Evolutionary conservation across 768 basidiomycete species (phyloP).

Genomic region (Lactifluus pinguis): DNA sequence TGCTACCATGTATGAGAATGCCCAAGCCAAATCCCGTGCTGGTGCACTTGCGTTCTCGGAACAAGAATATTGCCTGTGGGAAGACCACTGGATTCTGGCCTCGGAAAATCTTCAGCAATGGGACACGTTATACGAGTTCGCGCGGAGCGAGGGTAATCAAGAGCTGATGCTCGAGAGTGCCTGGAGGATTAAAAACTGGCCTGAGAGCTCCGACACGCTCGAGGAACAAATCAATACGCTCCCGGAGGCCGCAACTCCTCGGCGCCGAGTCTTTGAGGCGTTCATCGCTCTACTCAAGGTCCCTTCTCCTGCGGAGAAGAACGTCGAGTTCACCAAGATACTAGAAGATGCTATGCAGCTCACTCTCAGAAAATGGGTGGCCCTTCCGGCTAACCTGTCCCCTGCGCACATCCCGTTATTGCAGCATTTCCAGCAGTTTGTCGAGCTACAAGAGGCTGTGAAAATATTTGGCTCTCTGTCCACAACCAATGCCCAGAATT

Average conservation of each 20-base stretch:
- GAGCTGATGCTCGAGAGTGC: slow-evolving; percentile 92
- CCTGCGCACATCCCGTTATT: slow-evolving; percentile 90
- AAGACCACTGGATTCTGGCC: slow-evolving; percentile 96
- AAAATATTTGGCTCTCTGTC: slow-evolving; percentile 89
- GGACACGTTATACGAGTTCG: slow-evolving; percentile 90
- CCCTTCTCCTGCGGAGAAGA: slow-evolving; percentile 75
- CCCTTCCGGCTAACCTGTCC: slow-evolving; percentile 76
- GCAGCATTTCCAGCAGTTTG: slow-evolving; percentile 98
- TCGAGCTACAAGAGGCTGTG: slow-evolving; percentile 92
- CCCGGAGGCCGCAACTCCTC: slow-evolving; percentile 83
- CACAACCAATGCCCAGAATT: slow-evolving; percentile 74
- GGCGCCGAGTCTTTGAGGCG: slow-evolving; percentile 96
- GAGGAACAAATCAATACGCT: slow-evolving; percentile 76
- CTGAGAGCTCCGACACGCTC: slow-evolving; percentile 62
- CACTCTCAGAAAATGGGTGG: slow-evolving; percentile 92
- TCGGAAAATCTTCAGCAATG: slow-evolving; percentile 97
- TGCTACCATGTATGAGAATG: slow-evolving; percentile 76
- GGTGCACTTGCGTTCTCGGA: slow-evolving; percentile 87
- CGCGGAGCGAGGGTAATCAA: slow-evolving; percentile 78
- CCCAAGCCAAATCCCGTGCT: slow-evolving; percentile 75
- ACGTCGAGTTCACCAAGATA: slow-evolving; percentile 77
- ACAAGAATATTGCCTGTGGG: slow-evolving; percentile 95
- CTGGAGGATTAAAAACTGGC: slow-evolving; percentile 93
- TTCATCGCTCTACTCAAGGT: slow-evolving; percentile 83
- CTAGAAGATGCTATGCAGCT: slow-evolving; percentile 96